Evolutionary conservation across 805 yeast species (phyloP).

Genomic region (Saturnispora besseyi): DNA sequence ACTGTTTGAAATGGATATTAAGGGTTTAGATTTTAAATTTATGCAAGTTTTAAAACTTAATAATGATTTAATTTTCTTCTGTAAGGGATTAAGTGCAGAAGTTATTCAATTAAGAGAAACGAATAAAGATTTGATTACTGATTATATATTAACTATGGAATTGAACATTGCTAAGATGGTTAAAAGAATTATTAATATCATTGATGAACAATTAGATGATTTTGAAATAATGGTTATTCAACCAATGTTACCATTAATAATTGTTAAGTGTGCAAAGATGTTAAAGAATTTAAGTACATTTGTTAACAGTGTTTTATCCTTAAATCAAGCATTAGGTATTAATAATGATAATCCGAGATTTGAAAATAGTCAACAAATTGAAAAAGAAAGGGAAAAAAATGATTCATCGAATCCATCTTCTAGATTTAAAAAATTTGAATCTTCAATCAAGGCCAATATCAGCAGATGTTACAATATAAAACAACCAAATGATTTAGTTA

Average conservation of each 20-base stretch:
- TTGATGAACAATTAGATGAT: slow-evolving; percentile 27
- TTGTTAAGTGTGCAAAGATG: slow-evolving; percentile 22
- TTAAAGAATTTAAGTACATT: slow-evolving; percentile 15
- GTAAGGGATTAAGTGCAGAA: slow-evolving; percentile 5
- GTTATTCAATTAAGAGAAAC: slow-evolving; percentile 4
- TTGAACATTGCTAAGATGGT: slow-evolving; percentile 23
- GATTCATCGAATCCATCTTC: slow-evolving; percentile 3
- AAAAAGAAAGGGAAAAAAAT: neutral
- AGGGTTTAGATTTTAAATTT: slow-evolving; percentile 21
- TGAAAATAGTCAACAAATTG: slow-evolving; percentile 1
- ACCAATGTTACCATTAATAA: slow-evolving; percentile 20
- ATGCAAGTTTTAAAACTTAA: slow-evolving; percentile 20
- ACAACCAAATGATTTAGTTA: slow-evolving; percentile 14
- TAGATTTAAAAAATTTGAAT: slow-evolving; percentile 19
- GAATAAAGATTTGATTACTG: slow-evolving; percentile 17
- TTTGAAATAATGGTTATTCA: slow-evolving; percentile 20
- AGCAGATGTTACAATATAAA: slow-evolving; percentile 14
- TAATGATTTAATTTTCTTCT: slow-evolving; percentile 16
- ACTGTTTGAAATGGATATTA: slow-evolving; percentile 9
- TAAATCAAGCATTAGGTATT: slow-evolving; percentile 15
- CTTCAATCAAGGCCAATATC: slow-evolving; percentile 14
- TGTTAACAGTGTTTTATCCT: slow-evolving; percentile 17
- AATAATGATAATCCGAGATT: slow-evolving; percentile 1
- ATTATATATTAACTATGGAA: slow-evolving; percentile 24
- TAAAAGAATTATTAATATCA: slow-evolving; percentile 21